Evolutionary conservation across 2,329 filamentous ascomycete genomes (phyloP), one percentile per base, ranked within the genome.

Genomic region (Aspergillus oerlinghausenensis): DNA sequence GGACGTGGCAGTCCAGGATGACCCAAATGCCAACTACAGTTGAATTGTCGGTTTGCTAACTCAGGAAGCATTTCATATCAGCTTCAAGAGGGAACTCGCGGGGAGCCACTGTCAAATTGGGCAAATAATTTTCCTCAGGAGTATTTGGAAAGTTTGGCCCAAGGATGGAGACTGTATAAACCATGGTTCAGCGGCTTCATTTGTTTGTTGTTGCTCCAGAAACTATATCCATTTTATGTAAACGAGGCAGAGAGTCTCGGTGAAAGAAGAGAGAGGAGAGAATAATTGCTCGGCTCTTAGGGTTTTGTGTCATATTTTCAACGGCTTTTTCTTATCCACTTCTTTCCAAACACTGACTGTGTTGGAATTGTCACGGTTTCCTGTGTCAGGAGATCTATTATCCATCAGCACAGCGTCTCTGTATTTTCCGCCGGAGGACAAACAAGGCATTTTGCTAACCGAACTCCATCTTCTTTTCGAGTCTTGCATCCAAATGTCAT

Each of bases 161-260:
- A 50, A 23, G n/a, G 28, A 49, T 26, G 4, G 47, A 21, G 10
- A 19, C 10, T 17, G 9, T 14, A 21, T 29, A 35, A 50, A 17
- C 49, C 49, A 50, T 50, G 49, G 49, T 21, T 50, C n/a, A 14
- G 10, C 19, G 28, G 14, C 25, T 45, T 45, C 19, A 6, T 38
- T 50, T 50, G 28, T 50, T 50, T 50, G 49, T 50, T 50, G 49
- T 50, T 50, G 25, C 49, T 35, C 26, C 26, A 50, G 49, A 35
- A 50, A 50, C 49, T 21, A 21, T 50, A 14, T 38, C 1, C 32
- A 38, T 17, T 7, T 38, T 38, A 38, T 38, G 32, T 38, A 38
- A 38, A 32, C 7, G 32, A 38, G 14, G 32, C 4, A 35, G 14
- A 38, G 2, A 35, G 14, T 35, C 14, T 35, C 32, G 2, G 32